phyloP scores from a whole-genome alignment of 139 green algal species.

The Deuterostichococcus epilithicus region DNA sequence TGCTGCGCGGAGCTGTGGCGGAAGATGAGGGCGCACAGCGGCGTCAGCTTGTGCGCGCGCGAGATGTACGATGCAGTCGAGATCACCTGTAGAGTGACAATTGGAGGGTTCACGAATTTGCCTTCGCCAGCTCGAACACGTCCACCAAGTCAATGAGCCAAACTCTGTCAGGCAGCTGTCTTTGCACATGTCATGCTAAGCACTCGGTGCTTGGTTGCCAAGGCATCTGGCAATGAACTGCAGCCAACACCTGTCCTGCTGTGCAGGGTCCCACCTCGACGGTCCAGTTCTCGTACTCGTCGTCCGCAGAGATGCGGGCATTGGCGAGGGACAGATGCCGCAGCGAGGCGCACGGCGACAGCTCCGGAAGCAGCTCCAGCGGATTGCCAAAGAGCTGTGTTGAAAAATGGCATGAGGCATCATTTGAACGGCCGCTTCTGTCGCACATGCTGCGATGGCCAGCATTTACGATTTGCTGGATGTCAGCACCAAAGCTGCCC shows the following conservation, averaged over 20 bases:
- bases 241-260: background rate
- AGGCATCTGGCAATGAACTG: too few species aligned
- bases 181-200: too few species aligned
- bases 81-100: conserved; percentile 47
- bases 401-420: too few species aligned
- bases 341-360: conserved; percentile 66
- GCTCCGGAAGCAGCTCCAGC: conserved; percentile 91
- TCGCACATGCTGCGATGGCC: too few species aligned
- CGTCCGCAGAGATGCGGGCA: conserved; percentile 30
- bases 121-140: too few species aligned
- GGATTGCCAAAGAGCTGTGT: conserved; percentile 88
- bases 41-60: conserved; percentile 55
- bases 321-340: conserved; percentile 59
- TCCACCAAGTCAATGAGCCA: too few species aligned
- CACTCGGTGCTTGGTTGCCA: too few species aligned
- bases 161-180: too few species aligned
- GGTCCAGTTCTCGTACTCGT: background rate
- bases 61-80: conserved; percentile 29
- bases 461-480: too few species aligned
- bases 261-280: background rate
- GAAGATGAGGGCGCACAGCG: conserved; percentile 85
- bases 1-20: conserved; percentile 73
- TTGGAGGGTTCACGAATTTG: conserved; percentile 15
- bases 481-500: too few species aligned
- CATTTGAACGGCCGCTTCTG: too few species aligned